Conservation (phyloP, 2,329 filamentous ascomycete species). For the Penicillium sp. region DNA sequence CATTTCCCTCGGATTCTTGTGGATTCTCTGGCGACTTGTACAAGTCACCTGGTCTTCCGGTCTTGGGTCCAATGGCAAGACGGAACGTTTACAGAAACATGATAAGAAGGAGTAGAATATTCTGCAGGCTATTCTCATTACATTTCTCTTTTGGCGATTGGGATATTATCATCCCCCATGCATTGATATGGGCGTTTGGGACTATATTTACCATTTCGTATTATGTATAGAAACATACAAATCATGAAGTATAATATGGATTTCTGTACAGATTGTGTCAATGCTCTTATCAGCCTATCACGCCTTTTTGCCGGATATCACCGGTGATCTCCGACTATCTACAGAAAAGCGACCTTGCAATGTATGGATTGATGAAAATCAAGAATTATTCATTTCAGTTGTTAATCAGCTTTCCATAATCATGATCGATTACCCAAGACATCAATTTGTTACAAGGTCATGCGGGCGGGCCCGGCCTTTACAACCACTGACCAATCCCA, state of each 20-base stretch:
- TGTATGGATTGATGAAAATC: background rate
- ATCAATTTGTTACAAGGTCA: background rate
- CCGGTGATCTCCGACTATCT: background rate
- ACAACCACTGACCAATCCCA: background rate
- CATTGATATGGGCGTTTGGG: background rate
- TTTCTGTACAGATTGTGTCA: no score
- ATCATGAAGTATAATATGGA: background rate
- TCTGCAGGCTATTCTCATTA: background rate
- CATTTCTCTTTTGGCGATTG: background rate
- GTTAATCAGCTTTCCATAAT: background rate
- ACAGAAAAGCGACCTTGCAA: background rate
- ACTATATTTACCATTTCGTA: background rate
- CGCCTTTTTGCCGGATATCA: background rate
- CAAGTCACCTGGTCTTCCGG: slow-evolving; percentile 28
- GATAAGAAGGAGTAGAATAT: slow-evolving; percentile 30
- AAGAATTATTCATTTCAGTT: background rate
- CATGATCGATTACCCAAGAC: background rate
- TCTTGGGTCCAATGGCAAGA: slow-evolving; percentile 10
- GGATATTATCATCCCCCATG: background rate
- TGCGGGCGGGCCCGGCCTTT: background rate
- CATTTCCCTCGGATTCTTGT: slow-evolving; percentile 66
- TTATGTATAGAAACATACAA: background rate
- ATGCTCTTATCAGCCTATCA: background rate
- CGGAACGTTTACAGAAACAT: slow-evolving; percentile 7
- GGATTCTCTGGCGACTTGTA: slow-evolving; percentile 64